A percentile compares a stretch with the other conserved stretches of the same genome.
Evolutionary conservation across 1,284 basidiomycete species (phyloP).

Genomic region (Puccinia novopanici): DNA sequence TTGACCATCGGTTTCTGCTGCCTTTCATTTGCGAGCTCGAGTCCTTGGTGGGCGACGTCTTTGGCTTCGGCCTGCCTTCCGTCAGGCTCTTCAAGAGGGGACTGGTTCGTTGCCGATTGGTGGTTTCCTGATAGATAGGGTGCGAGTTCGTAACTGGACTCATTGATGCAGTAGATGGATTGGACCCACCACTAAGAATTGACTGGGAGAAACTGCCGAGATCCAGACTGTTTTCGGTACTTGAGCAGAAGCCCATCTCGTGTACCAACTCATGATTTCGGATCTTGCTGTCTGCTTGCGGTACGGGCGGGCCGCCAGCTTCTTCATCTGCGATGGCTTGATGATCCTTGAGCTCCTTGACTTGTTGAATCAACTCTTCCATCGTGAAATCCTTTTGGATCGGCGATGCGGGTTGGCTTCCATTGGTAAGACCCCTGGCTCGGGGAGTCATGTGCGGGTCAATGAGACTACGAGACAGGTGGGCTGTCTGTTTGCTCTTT

Average conservation of each 20-base stretch:
- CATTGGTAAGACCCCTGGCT: slow-evolving; percentile 8
- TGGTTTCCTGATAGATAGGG: slow-evolving; percentile 9
- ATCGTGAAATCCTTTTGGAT: slow-evolving; percentile 35
- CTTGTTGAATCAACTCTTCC: slow-evolving; percentile 33
- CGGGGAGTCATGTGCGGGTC: slow-evolving; percentile 34
- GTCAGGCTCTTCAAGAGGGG: slow-evolving; percentile 26
- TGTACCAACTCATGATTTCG: slow-evolving; percentile 29
- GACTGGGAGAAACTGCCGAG: neutral
- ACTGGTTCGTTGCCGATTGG: neutral
- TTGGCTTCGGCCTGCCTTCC: slow-evolving; percentile 8
- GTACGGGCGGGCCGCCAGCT: neutral
- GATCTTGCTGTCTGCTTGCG: neutral
- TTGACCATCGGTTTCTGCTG: slow-evolving; percentile 19
- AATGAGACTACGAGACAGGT: slow-evolving; percentile 15
- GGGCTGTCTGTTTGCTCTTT: neutral
- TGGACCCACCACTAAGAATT: slow-evolving; percentile 20
- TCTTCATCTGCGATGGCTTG: neutral
- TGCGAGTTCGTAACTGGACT: slow-evolving; percentile 24
- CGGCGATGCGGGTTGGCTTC: neutral
- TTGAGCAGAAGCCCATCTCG: slow-evolving; percentile 35
- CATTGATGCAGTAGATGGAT: slow-evolving; percentile 20
- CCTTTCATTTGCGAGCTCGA: neutral
- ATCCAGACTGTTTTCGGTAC: slow-evolving; percentile 27
- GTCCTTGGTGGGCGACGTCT: slow-evolving; percentile 5
- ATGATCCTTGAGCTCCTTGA: slow-evolving; percentile 25